Evolutionary conservation across 495 filamentous ascomycete genomes (phyloP).

Genomic region (Filosporella fistucella): DNA sequence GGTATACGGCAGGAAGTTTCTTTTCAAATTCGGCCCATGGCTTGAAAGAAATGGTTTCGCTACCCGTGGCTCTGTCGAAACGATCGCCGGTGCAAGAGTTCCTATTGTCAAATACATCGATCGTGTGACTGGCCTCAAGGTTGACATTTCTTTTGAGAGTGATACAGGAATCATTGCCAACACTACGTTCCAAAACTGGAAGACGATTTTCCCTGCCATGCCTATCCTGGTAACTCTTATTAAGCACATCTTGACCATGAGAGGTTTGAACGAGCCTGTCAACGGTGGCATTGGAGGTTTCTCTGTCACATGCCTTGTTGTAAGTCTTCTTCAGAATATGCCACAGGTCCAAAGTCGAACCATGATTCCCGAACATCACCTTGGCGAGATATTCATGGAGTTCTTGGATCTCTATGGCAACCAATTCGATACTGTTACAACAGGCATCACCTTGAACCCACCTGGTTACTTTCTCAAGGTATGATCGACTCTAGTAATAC

Average conservation of each 20-base stretch:
- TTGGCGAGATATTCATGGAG: slow-evolving; percentile 74
- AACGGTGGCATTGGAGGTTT: slow-evolving; percentile 93
- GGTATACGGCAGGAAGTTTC: slow-evolving; percentile 31
- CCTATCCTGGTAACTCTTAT: slow-evolving; percentile 76
- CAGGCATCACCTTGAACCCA: slow-evolving; percentile 71
- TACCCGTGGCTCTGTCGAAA: slow-evolving; percentile 46
- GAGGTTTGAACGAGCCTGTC: slow-evolving; percentile 83
- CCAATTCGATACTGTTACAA: slow-evolving; percentile 57
- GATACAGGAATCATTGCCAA: slow-evolving; percentile 72
- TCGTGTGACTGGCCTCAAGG: slow-evolving; percentile 60
- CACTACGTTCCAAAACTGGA: slow-evolving; percentile 75
- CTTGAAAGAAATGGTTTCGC: slow-evolving; percentile 47
- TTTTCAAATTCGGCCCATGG: slow-evolving; percentile 43
- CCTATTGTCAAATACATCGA: slow-evolving; percentile 92
- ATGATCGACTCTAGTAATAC: not conserved
- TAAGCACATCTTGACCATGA: slow-evolving; percentile 89
- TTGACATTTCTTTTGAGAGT: slow-evolving; percentile 96
- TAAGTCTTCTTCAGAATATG: slow-evolving; percentile 74
- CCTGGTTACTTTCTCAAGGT: slow-evolving; percentile 72
- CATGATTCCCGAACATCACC: slow-evolving; percentile 54
- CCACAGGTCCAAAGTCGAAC: slow-evolving; percentile 57
- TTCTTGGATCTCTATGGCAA: slow-evolving; percentile 90
- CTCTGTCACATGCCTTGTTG: slow-evolving; percentile 88
- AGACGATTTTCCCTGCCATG: slow-evolving; percentile 72
- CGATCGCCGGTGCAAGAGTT: slow-evolving; percentile 74